Evolutionary conservation across 257 asterid genomes (phyloP).

Genomic region (Forsythia suspensa): DNA sequence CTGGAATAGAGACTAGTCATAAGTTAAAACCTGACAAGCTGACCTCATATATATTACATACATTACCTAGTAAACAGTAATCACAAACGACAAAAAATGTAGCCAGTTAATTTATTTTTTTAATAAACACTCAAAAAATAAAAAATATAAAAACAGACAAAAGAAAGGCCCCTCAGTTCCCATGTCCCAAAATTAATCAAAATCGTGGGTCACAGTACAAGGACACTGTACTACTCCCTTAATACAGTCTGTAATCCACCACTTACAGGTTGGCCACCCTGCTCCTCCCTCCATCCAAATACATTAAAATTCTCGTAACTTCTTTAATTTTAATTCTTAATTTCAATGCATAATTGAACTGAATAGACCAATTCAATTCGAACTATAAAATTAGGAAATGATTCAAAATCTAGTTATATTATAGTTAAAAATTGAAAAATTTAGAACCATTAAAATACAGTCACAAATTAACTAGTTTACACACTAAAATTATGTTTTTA

Average conservation of each 20-base stretch:
- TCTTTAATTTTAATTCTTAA: background rate
- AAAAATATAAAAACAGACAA: background rate
- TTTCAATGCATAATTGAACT: too few species aligned
- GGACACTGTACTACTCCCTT: background rate
- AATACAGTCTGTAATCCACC: slow-evolving; percentile 33
- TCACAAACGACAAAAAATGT: too few species aligned
- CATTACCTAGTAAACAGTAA: background rate
- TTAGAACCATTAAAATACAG: too few species aligned
- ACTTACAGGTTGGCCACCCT: slow-evolving; percentile 35
- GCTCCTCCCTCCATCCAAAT: slow-evolving; percentile 16
- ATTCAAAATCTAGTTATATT: background rate
- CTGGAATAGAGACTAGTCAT: background rate
- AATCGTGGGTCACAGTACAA: slow-evolving; percentile 18
- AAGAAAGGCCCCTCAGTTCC: background rate
- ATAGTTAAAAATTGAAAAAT: background rate
- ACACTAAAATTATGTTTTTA: too few species aligned
- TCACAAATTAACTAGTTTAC: too few species aligned
- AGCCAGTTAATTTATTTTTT: too few species aligned
- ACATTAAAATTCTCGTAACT: background rate
- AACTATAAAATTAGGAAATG: background rate
- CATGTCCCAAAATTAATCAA: slow-evolving; percentile 5
- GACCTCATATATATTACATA: background rate
- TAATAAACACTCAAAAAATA: too few species aligned
- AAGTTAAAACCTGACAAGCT: background rate
- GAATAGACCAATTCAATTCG: too few species aligned